Base-by-base conservation (phyloP, 139 green algal genomes). In the Bryopsis sp. region DNA sequence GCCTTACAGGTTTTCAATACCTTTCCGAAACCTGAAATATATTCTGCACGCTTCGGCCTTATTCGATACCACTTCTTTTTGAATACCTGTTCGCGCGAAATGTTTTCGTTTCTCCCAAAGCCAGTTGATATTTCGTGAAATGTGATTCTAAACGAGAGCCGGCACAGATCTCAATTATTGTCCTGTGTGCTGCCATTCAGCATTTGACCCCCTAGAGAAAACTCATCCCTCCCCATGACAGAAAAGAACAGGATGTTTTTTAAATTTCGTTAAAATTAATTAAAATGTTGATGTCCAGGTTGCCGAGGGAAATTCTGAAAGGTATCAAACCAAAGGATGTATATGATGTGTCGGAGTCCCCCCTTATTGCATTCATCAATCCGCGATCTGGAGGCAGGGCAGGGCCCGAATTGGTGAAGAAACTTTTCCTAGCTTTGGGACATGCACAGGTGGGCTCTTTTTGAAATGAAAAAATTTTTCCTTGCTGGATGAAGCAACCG, bases 341-440 rank as follows among this genome's bases (percentile, higher is more conserved):
- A 3, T 69, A 69, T 36, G 62, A 69, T 57, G 62, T 69, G 48
- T 11, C 62, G 6, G 62, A 69, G 26, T 50, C 78, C 0, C 85
- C 85, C 1, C 71, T 91, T 3, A 79, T 91, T 37, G 84, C 78
- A 3, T 90, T 91, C 68, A 85, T 91, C 64, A 91, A 91, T 59
- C 80, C 78, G 15, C 67, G 73, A 37, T 84, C 76, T 22, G 85
- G 85, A 11, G 85, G 85, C 3, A 75, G 74, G 5, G 81, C 78
- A 31, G 85, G 85, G 1, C 60, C 78, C 26, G 47, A 73, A 35
- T 70, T 91, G n/a, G 59, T 73, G 3, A 46, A 72, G 26, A 67
- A 78, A 67, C 82, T 91, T 15, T 77, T 66, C 48, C 71, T 64
- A 24, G 47, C 70, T 31, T 61, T 91, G 38, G 84, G 84, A 32